Base-by-base conservation (phyloP, 495 filamentous ascomycete genomes). In the Hyaloscypha hepaticicola region DNA sequence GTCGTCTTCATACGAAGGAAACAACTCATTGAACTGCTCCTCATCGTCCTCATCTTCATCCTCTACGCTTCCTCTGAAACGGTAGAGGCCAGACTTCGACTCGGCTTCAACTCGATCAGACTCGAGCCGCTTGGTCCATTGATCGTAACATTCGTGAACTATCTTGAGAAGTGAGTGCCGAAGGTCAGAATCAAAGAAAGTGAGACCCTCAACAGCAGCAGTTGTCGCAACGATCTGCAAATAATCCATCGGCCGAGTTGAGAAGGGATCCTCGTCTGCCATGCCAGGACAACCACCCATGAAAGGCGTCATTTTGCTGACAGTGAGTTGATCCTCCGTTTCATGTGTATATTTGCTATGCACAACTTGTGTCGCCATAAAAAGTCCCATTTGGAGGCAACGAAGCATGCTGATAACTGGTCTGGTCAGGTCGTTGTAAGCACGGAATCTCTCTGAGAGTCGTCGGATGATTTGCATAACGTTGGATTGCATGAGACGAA, bases 321-420 rank as follows among this genome's bases (percentile, higher is more conserved):
- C 64, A 29, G 48, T 12, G 0, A 48, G 6, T 22, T 26, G 38
- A 2, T 61, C 58, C 16, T 74, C 27, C 64, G 69, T 69, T 21
- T 61, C 33, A 66, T 69, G 28, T 66, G 45, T 4, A 45, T 4
- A 58, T 7, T 72, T 60, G 25, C 71, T 21, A 5, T 72, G 64
- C 7, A 66, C 64, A n/a, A 75, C 67, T 48, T 79, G 71, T 29
- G 69, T 79, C 41, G 80, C 79, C 29, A 96, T 74, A 19, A 83
- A 88, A 31, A 96, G 71, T 14, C 93, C 92, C 61, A 94, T 73
- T 66, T 89, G 88, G 12, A 99, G 79, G 60, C 91, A 88, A 60
- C 90, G 85, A 9, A 98, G 81, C 68, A 97, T 92, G 52, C 88
- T 90, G 63, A 93, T 80, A 48, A 92, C 78, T 2, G 93, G 93